phyloP scores from a whole-genome alignment of 306 rosid species.

The Castanea mollissima region DNA sequence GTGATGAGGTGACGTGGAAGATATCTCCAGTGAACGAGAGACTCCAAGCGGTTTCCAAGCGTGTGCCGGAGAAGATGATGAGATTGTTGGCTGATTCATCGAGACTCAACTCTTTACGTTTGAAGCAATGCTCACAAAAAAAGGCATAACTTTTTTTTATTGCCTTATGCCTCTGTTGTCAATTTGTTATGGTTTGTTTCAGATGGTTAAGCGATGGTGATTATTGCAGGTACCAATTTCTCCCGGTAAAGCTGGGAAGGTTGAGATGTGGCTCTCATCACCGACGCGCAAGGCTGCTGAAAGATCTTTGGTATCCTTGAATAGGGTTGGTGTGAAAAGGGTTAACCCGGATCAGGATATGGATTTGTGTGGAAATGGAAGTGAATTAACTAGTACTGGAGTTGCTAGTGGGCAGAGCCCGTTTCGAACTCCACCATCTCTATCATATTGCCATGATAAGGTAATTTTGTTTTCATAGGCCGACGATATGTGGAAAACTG shows the following conservation, averaged over 20 bases:
- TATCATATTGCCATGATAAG: constrained; percentile 66
- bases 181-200: not conserved
- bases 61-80: constrained; percentile 58
- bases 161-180: not conserved
- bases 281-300: constrained; percentile 40
- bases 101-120: constrained; percentile 48
- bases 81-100: constrained; percentile 79
- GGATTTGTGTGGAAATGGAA: constrained; percentile 25
- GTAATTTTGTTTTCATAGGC: constrained; percentile 35
- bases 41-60: constrained; percentile 78
- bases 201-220: constrained; percentile 25
- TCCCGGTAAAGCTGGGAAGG: constrained; percentile 37
- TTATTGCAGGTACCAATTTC: constrained; percentile 41
- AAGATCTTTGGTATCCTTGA: constrained; percentile 39
- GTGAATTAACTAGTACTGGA: constrained; percentile 29
- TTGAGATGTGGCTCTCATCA: constrained; percentile 47
- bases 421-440: constrained; percentile 85
- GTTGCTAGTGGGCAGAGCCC: constrained; percentile 56
- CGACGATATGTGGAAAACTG: not conserved
- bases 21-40: constrained; percentile 87
- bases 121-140: constrained; percentile 46
- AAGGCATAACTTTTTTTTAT: constrained; percentile 42
- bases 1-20: constrained; percentile 86
- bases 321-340: constrained; percentile 52
- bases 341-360: constrained; percentile 35